A percentile compares a stretch with the other conserved stretches of the same genome.
phyloP scores from a whole-genome alignment of 805 yeast species.

The Candida tammaniensis region DNA sequence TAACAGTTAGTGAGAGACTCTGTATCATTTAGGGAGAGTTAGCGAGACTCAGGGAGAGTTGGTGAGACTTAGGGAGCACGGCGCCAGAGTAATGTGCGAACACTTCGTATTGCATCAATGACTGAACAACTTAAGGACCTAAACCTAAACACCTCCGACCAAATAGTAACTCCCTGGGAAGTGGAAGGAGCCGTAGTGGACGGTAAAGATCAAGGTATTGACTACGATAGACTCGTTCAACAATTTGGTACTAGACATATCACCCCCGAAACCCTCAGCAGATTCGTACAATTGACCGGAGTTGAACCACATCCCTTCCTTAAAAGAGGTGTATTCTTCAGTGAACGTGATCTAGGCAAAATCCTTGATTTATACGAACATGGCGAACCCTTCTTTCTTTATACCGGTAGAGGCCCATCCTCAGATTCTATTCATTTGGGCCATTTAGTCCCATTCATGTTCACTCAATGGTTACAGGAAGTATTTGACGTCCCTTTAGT shows the following conservation, averaged over 20 bases:
- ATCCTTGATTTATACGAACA: slow-evolving; percentile 89
- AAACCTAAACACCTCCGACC: slow-evolving; percentile 25
- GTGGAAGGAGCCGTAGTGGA: slow-evolving; percentile 98
- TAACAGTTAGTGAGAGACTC: too few relatives aligned
- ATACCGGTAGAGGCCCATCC: slow-evolving; percentile 97
- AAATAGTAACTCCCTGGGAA: slow-evolving; percentile 88
- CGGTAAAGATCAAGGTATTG: slow-evolving; percentile 87
- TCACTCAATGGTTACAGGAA: slow-evolving; percentile 97
- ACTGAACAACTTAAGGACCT: slow-evolving; percentile 10
- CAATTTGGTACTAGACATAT: slow-evolving; percentile 85
- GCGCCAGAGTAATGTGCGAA: too few relatives aligned
- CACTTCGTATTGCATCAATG: too few relatives aligned
- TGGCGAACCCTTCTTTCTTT: slow-evolving; percentile 91
- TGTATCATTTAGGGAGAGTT: too few relatives aligned
- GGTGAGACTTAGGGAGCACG: too few relatives aligned
- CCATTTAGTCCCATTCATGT: slow-evolving; percentile 91
- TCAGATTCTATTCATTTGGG: slow-evolving; percentile 95
- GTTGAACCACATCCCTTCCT: slow-evolving; percentile 86
- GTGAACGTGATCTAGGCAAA: slow-evolving; percentile 77
- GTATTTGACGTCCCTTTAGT: slow-evolving; percentile 96
- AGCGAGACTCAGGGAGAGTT: too few relatives aligned
- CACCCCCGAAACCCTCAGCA: slow-evolving; percentile 62
- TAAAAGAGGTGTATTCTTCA: slow-evolving; percentile 87
- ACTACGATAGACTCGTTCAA: slow-evolving; percentile 81
- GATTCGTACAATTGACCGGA: slow-evolving; percentile 84